A percentile compares a stretch with the other conserved stretches of the same genome.
Evolutionary conservation across 257 asterid species (phyloP).

Genomic region (Fraxinus anomala): DNA sequence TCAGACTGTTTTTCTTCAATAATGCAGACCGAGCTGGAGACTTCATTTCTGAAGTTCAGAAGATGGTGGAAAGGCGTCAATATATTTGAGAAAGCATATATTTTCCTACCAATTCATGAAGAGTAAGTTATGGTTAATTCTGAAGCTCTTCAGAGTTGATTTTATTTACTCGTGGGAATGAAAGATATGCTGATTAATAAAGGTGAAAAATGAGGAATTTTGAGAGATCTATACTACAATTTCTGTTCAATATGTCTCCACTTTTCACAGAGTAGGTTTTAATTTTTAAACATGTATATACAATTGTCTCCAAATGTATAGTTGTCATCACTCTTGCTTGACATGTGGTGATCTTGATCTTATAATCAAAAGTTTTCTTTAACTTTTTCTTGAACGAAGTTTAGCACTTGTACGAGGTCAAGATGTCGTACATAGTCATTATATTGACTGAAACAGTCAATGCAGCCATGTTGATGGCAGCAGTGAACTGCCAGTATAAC

Average conservation of each 20-base stretch:
- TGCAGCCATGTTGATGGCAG: neutral
- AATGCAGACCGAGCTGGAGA: conserved; percentile 57
- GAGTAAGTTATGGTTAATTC: conserved; percentile 51
- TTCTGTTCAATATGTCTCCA: neutral
- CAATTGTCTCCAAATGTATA: neutral
- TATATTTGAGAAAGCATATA: conserved; percentile 83
- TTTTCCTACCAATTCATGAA: conserved; percentile 86
- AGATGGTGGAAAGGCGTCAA: conserved; percentile 98
- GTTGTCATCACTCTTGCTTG: neutral
- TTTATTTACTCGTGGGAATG: neutral
- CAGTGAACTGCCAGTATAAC: neutral
- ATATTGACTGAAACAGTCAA: neutral
- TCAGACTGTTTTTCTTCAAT: conserved; percentile 19
- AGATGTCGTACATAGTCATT: neutral
- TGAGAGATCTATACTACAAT: neutral
- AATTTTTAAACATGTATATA: neutral
- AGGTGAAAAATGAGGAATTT: neutral
- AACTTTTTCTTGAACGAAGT: neutral
- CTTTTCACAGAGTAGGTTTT: neutral
- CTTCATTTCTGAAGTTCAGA: conserved; percentile 73
- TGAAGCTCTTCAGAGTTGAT: conserved; percentile 3
- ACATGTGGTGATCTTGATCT: neutral
- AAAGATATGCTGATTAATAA: neutral
- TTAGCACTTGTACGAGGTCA: neutral
- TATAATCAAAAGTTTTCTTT: neutral